Evolutionary conservation across 2,329 filamentous ascomycete species (phyloP).

Genomic region (Fusarium sp.): DNA sequence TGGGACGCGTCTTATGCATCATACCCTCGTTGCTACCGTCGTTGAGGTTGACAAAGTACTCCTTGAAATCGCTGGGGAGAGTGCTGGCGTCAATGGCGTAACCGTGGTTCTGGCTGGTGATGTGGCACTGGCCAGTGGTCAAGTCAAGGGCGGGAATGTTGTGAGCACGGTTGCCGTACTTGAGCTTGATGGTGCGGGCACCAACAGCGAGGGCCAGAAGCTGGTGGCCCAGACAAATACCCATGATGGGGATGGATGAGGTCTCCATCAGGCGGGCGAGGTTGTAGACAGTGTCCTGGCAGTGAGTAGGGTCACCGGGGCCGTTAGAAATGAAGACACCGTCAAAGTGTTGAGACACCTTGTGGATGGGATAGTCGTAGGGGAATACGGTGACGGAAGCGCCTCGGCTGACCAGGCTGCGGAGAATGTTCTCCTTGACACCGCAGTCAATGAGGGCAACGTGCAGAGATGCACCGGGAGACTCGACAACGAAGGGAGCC

Average conservation of each 20-base stretch:
- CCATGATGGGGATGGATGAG: slow-evolving; percentile 93
- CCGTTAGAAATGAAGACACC: slow-evolving; percentile 99
- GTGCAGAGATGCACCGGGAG: slow-evolving; percentile 85
- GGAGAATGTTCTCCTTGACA: slow-evolving; percentile 99
- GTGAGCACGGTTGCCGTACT: slow-evolving; percentile 98
- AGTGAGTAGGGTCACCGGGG: slow-evolving; percentile 97
- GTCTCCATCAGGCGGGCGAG: slow-evolving; percentile 90
- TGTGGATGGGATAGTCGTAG: slow-evolving; percentile 97
- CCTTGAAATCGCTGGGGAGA: slow-evolving; percentile 88
- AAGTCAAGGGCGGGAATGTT: slow-evolving; percentile 97
- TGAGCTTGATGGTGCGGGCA: slow-evolving; percentile 93
- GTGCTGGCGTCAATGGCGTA: slow-evolving; percentile 92
- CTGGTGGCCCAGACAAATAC: slow-evolving; percentile 98
- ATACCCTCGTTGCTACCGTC: slow-evolving; percentile 97
- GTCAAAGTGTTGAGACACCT: slow-evolving; percentile 97
- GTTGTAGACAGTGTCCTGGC: slow-evolving; percentile 93
- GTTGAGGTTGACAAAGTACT: slow-evolving; percentile 98
- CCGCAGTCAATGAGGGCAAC: slow-evolving; percentile 97
- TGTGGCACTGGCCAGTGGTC: slow-evolving; percentile 97
- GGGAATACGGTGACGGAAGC: slow-evolving; percentile 95
- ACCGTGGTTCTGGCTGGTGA: slow-evolving; percentile 98
- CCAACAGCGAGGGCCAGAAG: slow-evolving; percentile 90
- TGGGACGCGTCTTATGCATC: slow-evolving; percentile 95
- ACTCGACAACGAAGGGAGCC: slow-evolving; percentile 94
- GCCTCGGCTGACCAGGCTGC: slow-evolving; percentile 90